A percentile compares a stretch with the other conserved stretches of the same genome.
Conservation (phyloP, 257 asterid genomes). For the Cordia subcordata region DNA sequence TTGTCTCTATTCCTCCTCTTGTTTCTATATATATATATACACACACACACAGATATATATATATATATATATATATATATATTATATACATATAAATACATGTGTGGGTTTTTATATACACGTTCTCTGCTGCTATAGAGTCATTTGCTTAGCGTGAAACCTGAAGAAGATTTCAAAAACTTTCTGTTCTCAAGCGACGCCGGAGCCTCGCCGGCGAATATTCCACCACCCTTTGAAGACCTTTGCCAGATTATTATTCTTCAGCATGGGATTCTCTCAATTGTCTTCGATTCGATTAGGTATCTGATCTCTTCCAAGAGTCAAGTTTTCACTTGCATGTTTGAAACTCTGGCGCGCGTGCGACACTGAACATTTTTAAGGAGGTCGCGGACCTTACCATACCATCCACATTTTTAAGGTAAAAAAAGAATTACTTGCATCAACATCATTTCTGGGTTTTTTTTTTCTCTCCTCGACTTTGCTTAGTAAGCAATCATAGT, state of each 20-base stretch:
- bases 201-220: not conserved
- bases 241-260: not conserved
- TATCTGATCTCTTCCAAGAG: not conserved
- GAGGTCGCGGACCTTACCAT: not conserved
- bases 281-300: not conserved
- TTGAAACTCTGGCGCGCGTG: too few species aligned
- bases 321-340: not conserved
- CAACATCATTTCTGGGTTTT: too few species aligned
- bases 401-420: not conserved
- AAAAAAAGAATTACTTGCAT: too few species aligned
- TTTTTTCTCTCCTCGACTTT: too few species aligned
- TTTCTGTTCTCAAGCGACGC: conserved; percentile 7
- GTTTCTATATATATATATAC: conserved; percentile 14
- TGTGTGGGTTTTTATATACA: too few species aligned
- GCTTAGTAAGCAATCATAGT: too few species aligned
- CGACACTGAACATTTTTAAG: too few species aligned
- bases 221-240: not conserved
- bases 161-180: conserved; percentile 23
- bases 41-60: not conserved
- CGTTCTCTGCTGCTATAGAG: not conserved
- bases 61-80: too few species aligned
- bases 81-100: not conserved
- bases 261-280: not conserved
- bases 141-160: conserved; percentile 20
- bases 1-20: conserved; percentile 36